These are phyloP conservation scores for Tolypocladium sp. DNA, from an alignment of 2,329 filamentous ascomycete species.

Conservation along the genomic window DNA sequence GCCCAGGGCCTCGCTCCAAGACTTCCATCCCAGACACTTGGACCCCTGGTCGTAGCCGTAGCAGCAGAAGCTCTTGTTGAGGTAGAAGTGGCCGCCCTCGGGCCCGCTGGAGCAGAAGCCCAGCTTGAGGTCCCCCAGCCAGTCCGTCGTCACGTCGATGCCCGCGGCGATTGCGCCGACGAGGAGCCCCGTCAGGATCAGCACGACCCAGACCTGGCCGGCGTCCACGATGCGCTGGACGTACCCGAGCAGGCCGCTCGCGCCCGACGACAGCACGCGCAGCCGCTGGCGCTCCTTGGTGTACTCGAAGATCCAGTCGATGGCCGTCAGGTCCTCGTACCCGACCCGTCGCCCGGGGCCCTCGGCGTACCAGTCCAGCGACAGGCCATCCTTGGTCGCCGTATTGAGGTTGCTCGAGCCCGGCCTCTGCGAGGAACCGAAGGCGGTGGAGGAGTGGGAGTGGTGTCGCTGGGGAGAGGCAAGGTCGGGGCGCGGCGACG, in stretches of 20 bases:
- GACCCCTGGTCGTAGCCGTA: constrained; percentile 78
- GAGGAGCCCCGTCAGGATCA: constrained; percentile 76
- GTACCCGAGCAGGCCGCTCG: constrained; percentile 64
- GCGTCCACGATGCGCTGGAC: constrained; percentile 67
- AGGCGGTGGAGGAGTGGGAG: neutral
- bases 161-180: constrained; percentile 77
- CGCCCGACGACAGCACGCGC: constrained; percentile 62
- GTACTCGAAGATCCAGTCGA: constrained; percentile 99
- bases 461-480: neutral
- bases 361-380: constrained; percentile 79
- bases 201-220: constrained; percentile 84
- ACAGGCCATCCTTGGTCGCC: constrained; percentile 34
- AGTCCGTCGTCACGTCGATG: constrained; percentile 86
- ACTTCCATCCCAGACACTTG: constrained; percentile 78
- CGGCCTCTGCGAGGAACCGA: constrained; percentile 6
- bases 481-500: constrained; percentile 1
- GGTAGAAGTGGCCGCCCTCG: constrained; percentile 80
- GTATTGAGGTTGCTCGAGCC: constrained; percentile 7
- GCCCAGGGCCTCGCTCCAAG: constrained; percentile 71
- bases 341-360: constrained; percentile 82
- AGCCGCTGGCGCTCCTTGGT: constrained; percentile 88
- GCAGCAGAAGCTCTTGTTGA: constrained; percentile 89
- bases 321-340: constrained; percentile 93
- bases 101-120: constrained; percentile 71
- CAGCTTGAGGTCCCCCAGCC: constrained; percentile 86